phyloP scores from a whole-genome alignment of 805 yeast species.

The Yueomyces sp. region DNA sequence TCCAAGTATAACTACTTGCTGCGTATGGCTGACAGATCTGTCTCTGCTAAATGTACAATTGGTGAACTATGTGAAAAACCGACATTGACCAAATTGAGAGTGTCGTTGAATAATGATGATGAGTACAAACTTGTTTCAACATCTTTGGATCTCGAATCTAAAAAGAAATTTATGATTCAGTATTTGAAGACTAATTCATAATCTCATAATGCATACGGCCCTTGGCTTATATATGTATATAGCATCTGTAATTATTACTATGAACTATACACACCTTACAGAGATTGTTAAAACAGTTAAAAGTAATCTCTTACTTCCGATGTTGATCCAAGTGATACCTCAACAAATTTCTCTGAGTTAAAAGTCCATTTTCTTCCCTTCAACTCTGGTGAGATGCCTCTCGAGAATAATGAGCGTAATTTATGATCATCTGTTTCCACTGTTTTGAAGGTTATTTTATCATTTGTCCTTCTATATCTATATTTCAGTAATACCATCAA shows the following conservation, averaged over 20 bases:
- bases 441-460: conserved; percentile 15
- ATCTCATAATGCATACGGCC: no score
- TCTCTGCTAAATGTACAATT: conserved; percentile 12
- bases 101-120: conserved; percentile 30
- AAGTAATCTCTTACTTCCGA: background rate
- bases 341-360: conserved; percentile 1
- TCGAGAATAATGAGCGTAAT: conserved; percentile 11
- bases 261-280: no score
- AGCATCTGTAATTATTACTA: no score
- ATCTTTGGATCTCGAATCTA: conserved; percentile 30
- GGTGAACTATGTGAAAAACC: conserved; percentile 12
- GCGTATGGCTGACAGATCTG: conserved; percentile 11
- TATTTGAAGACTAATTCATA: background rate
- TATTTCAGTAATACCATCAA: conserved; percentile 14
- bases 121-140: conserved; percentile 36
- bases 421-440: conserved; percentile 7
- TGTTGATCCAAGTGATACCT: background rate
- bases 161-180: conserved; percentile 29
- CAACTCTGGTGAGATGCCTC: conserved; percentile 16
- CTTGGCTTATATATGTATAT: no score
- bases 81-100: conserved; percentile 17
- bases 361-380: conserved; percentile 14
- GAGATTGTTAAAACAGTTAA: background rate
- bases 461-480: conserved; percentile 19
- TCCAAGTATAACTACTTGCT: conserved; percentile 7